Conservation (phyloP, 2,329 filamentous ascomycete species). For the Verticillium isaacii region DNA sequence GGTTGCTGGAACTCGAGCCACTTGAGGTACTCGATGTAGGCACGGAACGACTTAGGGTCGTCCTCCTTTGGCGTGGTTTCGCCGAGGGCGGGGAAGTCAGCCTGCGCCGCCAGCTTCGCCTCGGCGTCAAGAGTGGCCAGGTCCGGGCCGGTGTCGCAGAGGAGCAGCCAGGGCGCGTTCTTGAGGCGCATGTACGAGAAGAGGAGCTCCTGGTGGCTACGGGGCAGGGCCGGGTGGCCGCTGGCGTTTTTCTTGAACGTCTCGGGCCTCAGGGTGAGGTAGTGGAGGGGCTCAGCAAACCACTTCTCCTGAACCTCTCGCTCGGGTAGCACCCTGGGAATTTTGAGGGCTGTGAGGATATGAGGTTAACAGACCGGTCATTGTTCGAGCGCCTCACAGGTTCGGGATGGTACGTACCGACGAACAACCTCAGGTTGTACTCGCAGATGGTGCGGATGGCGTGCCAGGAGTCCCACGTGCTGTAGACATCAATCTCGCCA, state of each 20-base stretch:
- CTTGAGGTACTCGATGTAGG: conserved; percentile 72
- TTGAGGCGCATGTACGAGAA: conserved; percentile 61
- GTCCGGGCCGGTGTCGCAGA: conserved; percentile 56
- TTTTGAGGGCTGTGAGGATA: conserved; percentile 42
- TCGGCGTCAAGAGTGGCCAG: conserved; percentile 7
- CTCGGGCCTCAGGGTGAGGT: conserved; percentile 48
- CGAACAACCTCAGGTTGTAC: conserved; percentile 74
- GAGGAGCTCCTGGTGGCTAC: conserved; percentile 56
- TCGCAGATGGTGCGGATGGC: conserved; percentile 78
- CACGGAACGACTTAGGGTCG: conserved; percentile 20
- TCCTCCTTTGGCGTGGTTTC: conserved; percentile 54
- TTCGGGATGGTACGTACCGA: conserved; percentile 60
- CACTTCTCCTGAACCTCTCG: conserved; percentile 59
- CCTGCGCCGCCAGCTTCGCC: conserved; percentile 25
- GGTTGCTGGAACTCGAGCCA: conserved; percentile 81
- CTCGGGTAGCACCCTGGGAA: conserved; percentile 55
- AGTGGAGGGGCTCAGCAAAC: conserved; percentile 65
- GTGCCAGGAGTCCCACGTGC: conserved; percentile 93
- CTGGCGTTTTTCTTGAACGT: conserved; percentile 57
- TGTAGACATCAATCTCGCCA: conserved; percentile 62
- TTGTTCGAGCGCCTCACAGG: background rate
- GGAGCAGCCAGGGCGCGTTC: conserved; percentile 55
- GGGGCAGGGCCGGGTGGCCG: conserved; percentile 58
- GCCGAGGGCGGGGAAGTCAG: conserved; percentile 64
- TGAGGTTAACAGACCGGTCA: background rate